Evolutionary conservation across 169 alveolate genomes (phyloP).

Genomic region (Theileria equi): DNA sequence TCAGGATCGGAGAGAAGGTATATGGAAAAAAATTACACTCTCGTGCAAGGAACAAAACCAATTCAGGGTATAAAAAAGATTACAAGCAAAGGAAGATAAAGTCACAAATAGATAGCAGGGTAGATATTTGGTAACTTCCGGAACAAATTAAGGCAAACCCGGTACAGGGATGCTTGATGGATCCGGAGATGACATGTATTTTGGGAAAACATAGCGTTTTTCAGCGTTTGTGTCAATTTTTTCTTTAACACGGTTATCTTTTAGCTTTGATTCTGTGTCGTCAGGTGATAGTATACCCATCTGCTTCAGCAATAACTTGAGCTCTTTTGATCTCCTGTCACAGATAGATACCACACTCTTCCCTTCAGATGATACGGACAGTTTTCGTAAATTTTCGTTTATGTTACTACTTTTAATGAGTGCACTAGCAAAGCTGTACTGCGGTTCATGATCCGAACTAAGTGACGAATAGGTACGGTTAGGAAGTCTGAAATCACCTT

Average conservation of each 20-base stretch:
- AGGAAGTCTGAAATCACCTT: no score
- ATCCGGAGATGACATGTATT: conserved; percentile 53
- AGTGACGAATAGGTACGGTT: no score
- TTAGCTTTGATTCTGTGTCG: not conserved
- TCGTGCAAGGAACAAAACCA: conserved; percentile 51
- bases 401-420: conserved; percentile 9
- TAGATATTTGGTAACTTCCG: conserved; percentile 18
- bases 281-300: conserved; percentile 22
- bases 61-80: conserved; percentile 54
- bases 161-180: conserved; percentile 64
- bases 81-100: conserved; percentile 46
- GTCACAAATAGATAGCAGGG: conserved; percentile 22
- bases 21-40: conserved; percentile 34
- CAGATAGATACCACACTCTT: no score
- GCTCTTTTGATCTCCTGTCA: conserved; percentile 6
- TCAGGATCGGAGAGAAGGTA: conserved; percentile 39
- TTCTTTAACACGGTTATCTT: not conserved
- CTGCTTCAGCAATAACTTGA: conserved; percentile 26
- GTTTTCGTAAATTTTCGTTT: no score
- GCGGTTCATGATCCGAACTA: no score
- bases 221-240: not conserved
- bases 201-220: conserved; percentile 43
- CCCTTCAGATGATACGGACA: no score
- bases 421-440: conserved; percentile 21
- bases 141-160: conserved; percentile 11